Conservation (phyloP, 2,329 filamentous ascomycete species). For the Fusarium pininemorale region DNA sequence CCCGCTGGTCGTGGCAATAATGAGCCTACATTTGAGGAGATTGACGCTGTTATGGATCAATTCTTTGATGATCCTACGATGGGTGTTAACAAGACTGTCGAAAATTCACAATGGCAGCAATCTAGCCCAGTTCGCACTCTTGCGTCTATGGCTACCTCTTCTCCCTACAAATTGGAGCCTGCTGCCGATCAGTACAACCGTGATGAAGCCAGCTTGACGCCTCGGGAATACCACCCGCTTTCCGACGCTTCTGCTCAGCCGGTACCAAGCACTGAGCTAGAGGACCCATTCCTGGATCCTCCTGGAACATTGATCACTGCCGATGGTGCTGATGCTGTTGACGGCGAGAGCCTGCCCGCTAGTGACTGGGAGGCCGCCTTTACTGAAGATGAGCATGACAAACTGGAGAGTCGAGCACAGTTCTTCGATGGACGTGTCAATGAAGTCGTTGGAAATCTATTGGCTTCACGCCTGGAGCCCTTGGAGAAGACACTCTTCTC, state of each 20-base stretch:
- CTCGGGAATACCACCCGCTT: slow-evolving; percentile 61
- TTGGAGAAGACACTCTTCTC: slow-evolving; percentile 80
- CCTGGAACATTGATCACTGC: slow-evolving; percentile 58
- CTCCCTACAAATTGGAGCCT: slow-evolving; percentile 63
- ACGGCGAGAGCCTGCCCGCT: slow-evolving; percentile 66
- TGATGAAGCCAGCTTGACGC: slow-evolving; percentile 78
- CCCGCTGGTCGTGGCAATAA: slow-evolving; percentile 35
- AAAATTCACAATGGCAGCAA: slow-evolving; percentile 55
- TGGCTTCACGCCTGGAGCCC: slow-evolving; percentile 81
- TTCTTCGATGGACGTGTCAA: slow-evolving; percentile 96
- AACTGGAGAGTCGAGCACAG: slow-evolving; percentile 79
- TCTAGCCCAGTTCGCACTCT: slow-evolving; percentile 36
- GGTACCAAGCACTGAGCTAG: slow-evolving; percentile 63
- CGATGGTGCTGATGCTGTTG: slow-evolving; percentile 59
- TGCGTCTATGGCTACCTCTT: slow-evolving; percentile 51
- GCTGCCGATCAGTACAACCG: slow-evolving; percentile 65
- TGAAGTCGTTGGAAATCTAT: slow-evolving; percentile 79
- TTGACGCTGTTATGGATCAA: slow-evolving; percentile 91
- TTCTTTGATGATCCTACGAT: slow-evolving; percentile 77
- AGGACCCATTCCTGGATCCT: slow-evolving; percentile 69
- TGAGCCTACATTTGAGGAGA: slow-evolving; percentile 77
- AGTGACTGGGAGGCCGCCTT: slow-evolving; percentile 95
- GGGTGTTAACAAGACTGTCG: slow-evolving; percentile 72
- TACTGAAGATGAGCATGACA: slow-evolving; percentile 82
- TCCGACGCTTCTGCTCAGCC: slow-evolving; percentile 58